Percentiles rank a stretch among this genome's conserved stretches.
phyloP scores from a whole-genome alignment of 2,329 filamentous ascomycete species.

The Coniochaeta hoffmannii region DNA sequence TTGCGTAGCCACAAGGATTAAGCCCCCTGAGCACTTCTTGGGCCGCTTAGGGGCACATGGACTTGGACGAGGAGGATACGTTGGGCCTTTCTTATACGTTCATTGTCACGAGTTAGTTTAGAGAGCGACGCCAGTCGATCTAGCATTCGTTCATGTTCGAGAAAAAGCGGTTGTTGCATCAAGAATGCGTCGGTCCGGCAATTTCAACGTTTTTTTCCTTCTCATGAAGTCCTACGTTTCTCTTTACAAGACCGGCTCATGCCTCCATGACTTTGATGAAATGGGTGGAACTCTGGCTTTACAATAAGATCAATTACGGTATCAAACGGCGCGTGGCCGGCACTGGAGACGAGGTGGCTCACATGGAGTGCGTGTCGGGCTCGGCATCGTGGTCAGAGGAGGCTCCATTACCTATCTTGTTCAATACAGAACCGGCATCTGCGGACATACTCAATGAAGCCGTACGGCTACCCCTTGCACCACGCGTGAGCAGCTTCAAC shows the following conservation, averaged over 20 bases:
- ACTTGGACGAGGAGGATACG: not conserved
- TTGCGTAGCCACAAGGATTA: constrained; percentile 6
- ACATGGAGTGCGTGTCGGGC: no score
- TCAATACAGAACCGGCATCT: no score
- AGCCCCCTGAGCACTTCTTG: not conserved
- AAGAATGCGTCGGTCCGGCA: not conserved
- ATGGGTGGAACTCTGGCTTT: not conserved
- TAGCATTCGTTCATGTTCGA: not conserved
- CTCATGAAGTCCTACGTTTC: not conserved
- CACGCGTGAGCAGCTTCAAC: no score
- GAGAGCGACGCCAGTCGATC: not conserved
- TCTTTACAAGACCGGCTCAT: not conserved
- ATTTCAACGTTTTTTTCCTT: not conserved
- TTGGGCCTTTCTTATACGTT: not conserved
- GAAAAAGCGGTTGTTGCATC: constrained; percentile 1
- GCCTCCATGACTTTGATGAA: not conserved
- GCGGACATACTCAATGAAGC: no score
- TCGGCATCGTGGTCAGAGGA: no score
- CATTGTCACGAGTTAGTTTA: not conserved
- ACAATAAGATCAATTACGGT: not conserved
- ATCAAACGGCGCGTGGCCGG: not conserved
- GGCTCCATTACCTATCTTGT: no score
- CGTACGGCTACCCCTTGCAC: no score
- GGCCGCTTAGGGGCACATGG: not conserved
- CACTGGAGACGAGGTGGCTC: not conserved